phyloP scores from a whole-genome alignment of 2,329 filamentous ascomycete species.

The Diaporthe sp. region DNA sequence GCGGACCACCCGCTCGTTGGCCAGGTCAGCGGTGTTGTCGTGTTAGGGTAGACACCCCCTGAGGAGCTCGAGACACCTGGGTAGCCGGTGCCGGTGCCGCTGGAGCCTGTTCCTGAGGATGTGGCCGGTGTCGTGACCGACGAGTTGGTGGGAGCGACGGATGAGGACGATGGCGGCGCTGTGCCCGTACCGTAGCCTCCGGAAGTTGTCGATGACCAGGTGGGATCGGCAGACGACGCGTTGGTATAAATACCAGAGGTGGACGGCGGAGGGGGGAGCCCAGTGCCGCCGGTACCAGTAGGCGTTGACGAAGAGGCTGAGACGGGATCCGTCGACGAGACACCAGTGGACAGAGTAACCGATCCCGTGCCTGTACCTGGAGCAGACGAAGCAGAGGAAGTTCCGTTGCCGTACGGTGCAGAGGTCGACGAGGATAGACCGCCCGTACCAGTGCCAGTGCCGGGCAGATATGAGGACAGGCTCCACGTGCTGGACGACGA shows the following conservation, averaged over 20 bases:
- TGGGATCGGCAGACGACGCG: slow-evolving; percentile 24
- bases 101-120: slow-evolving; percentile 2
- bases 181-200: slow-evolving; percentile 10
- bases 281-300: slow-evolving; percentile 21
- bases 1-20: slow-evolving; percentile 32
- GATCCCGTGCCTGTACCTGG: slow-evolving; percentile 35
- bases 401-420: slow-evolving; percentile 35
- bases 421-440: slow-evolving; percentile 17
- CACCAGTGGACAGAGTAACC: slow-evolving; percentile 23
- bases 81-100: slow-evolving; percentile 14
- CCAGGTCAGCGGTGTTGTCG: slow-evolving; percentile 35
- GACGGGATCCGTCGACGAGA: slow-evolving; percentile 24
- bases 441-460: slow-evolving; percentile 28
- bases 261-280: not conserved
- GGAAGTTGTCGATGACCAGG: not conserved
- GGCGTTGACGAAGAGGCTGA: slow-evolving; percentile 12
- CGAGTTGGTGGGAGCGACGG: not conserved
- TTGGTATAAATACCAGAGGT: slow-evolving; percentile 30
- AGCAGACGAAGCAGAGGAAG: slow-evolving; percentile 14
- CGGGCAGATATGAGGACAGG: slow-evolving; percentile 5
- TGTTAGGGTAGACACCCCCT: slow-evolving; percentile 20
- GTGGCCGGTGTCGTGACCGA: not conserved
- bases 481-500: slow-evolving; percentile 2
- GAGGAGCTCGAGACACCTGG: slow-evolving; percentile 11
- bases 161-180: slow-evolving; percentile 7